Base-by-base conservation (phyloP, 495 filamentous ascomycete species). In the Hypoxylon fragiforme region DNA sequence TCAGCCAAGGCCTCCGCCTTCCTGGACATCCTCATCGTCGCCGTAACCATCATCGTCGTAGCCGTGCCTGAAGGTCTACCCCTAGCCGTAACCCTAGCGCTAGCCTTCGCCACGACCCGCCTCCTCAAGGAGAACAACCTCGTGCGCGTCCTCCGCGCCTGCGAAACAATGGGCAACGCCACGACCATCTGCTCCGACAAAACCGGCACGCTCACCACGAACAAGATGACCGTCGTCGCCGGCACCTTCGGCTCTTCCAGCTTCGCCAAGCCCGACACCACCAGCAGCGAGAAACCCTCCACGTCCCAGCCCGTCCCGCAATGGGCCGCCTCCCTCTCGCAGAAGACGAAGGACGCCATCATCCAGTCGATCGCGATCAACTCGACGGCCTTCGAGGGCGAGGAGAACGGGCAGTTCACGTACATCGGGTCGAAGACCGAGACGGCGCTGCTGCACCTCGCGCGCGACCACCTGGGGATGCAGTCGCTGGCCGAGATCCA, bases 111-210 rank as follows among this genome's bases (percentile, higher is more conserved):
- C 18, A 90, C 87, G 2, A 90, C 84, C 8, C 74, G 87, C 18
- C 87, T 94, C 81, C 73, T 91, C 18, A 90, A 87, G 64, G 88
- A 92, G 58, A 87, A 90, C 64, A 92, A 91, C 59, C 71, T 92
- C 40, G 89, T 94, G 12, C 86, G 88, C 35, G 74, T 86, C 18
- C 70, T 92, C 15, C 79, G 83, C 16, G 87, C 89, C 19, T 94
- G 89, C 66, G 89, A 94, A 66, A 91, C 87, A 1, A 92, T 92
- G 89, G 88, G 89, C 2, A 91, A 92, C 66, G 89, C 89, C 5
- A 92, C 89, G 2, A 86, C 86, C 0, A 83, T 94, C 22, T 92
- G 89, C 62, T 91, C 87, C 3, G 89, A 94, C 68, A 94, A 94
- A 66, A 94, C 89, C 0, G 89, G 89, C 44, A 94, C 89, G 2